Conservation (phyloP, 805 yeast genomes). For the Teunomyces pallodes region DNA sequence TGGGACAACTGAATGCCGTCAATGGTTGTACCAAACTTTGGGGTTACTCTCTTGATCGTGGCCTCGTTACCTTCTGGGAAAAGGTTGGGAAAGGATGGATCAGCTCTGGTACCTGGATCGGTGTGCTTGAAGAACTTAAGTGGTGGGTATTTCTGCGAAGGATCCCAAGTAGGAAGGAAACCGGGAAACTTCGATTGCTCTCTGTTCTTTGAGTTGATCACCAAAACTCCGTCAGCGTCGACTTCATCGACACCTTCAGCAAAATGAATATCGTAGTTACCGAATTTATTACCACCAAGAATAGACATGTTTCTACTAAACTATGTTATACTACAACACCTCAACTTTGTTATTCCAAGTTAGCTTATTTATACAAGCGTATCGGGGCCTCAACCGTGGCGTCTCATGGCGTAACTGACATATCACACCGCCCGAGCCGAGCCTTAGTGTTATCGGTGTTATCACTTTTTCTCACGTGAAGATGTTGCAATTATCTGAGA, state of each 20-base stretch:
- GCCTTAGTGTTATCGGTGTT: not conserved
- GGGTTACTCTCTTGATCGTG: conserved; percentile 48
- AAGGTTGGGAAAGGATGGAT: conserved; percentile 51
- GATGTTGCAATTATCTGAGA: not conserved
- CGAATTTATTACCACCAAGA: conserved; percentile 14
- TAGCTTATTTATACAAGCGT: not conserved
- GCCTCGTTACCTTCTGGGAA: conserved; percentile 37
- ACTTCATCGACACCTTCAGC: conserved; percentile 50
- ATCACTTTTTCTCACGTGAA: conserved; percentile 1
- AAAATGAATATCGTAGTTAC: conserved; percentile 48
- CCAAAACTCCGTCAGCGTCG: conserved; percentile 47
- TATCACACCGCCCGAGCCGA: not conserved
- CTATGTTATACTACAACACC: too few relatives aligned
- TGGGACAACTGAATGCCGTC: conserved; percentile 57
- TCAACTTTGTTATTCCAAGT: too few relatives aligned
- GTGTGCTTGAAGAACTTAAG: conserved; percentile 52
- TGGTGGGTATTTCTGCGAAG: conserved; percentile 50
- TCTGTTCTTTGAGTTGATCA: conserved; percentile 41
- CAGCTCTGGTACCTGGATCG: conserved; percentile 71
- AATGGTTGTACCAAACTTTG: conserved; percentile 68
- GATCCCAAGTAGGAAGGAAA: conserved; percentile 69
- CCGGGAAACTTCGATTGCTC: conserved; percentile 44
- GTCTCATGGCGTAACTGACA: not conserved
- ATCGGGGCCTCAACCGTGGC: not conserved
- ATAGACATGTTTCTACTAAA: not conserved